Base-by-base conservation (phyloP, 805 yeast genomes). In the Henningerozyma blattae region DNA sequence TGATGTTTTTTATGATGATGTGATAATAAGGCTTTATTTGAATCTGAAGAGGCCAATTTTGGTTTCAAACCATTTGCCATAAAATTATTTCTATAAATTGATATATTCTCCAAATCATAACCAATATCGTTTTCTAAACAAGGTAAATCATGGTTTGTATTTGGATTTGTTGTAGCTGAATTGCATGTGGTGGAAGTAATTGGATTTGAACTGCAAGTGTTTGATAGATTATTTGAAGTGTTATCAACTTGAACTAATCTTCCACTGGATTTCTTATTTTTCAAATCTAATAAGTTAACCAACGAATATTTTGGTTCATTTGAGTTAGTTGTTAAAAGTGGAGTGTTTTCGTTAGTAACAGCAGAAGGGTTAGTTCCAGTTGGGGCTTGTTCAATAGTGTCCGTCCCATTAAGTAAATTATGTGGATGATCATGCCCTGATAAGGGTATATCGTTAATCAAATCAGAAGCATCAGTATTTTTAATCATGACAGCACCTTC, bases 51-150 rank as follows among this genome's bases (percentile, higher is more conserved):
- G 5, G 27, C 10, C 5, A 15, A 10, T n/a, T 24, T 24, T 12
- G n/a, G n/a, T 24, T 24, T 24, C n/a, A 24, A 24, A 12, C 14
- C 14, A n/a, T n/a, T 24, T 10, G 10, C 6, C 17, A 50, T 41
- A 32, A 50, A 56, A 30, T 55, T 44, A 17, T 48, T 43, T 29
- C 62, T 48, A 32, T 57, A 57, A 12, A 51, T 33, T 3, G 58
- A 45, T 15, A 57, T 33, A 29, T 57, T 56, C 31, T 57, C 59
- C 26, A 56, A 43, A 38, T 57, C 62, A 32, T 57, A 57, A 22
- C 61, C 61, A 19, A 57, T 49, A 17, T 48, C 46, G 32, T 55
- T 54, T 38, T 55, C 62, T 14, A 55, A 40, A 34, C 62, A 57
- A 3, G 46, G 36, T 7, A 49, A 30, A 13, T 46, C 47, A 25